A percentile compares a stretch with the other conserved stretches of the same genome.
Evolutionary conservation across 768 basidiomycete genomes (phyloP).

Genomic region (Lentinus tigrinus): DNA sequence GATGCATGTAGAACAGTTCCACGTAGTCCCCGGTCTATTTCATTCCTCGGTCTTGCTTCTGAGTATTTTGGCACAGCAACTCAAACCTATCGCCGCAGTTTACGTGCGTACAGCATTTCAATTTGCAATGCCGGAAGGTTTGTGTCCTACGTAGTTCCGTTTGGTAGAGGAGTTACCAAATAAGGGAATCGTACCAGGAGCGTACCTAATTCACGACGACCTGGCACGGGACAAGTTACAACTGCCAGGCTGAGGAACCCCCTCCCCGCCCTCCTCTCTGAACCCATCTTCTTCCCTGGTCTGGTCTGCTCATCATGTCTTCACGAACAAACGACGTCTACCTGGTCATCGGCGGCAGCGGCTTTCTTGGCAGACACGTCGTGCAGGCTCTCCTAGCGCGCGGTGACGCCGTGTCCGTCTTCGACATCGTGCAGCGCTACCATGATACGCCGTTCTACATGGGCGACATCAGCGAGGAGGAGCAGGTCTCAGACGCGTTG

Average conservation of each 20-base stretch:
- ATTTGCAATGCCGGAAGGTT: too few relatives aligned
- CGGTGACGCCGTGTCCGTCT: constrained; percentile 77
- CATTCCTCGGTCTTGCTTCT: too few relatives aligned
- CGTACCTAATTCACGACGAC: background rate
- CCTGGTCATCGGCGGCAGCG: constrained; percentile 92
- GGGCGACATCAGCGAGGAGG: constrained; percentile 83
- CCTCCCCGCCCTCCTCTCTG: background rate
- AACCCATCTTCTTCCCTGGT: background rate
- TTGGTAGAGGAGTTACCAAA: too few relatives aligned
- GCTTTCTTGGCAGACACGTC: constrained; percentile 89
- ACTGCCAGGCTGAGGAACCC: background rate
- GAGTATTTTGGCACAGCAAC: too few relatives aligned
- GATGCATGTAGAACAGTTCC: too few relatives aligned
- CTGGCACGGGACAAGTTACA: background rate
- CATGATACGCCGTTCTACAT: constrained; percentile 85
- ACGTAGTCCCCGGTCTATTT: too few relatives aligned
- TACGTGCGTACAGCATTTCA: too few relatives aligned
- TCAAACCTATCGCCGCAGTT: too few relatives aligned
- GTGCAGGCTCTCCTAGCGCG: constrained; percentile 81
- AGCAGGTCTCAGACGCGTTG: constrained; percentile 69
- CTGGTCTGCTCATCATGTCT: constrained; percentile 1
- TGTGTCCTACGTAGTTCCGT: too few relatives aligned
- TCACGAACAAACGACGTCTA: constrained; percentile 54
- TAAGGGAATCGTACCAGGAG: background rate
- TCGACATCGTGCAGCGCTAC: constrained; percentile 92